Conservation (phyloP, 768 basidiomycete genomes). For the Boletus rufocinnamomeus region DNA sequence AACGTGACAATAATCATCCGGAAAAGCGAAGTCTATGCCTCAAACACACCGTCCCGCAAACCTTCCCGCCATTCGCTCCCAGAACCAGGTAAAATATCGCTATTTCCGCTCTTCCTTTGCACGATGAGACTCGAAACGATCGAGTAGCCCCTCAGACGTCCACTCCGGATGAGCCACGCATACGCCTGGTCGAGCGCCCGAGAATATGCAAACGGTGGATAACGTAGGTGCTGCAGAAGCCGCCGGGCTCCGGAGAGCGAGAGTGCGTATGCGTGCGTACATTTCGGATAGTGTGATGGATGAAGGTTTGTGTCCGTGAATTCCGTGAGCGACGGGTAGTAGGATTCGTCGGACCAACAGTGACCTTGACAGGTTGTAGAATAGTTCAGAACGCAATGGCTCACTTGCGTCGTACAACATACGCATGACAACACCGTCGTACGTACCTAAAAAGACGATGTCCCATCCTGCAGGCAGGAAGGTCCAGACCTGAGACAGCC, state of each 20-base stretch:
- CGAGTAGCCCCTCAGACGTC: slow-evolving; percentile 59
- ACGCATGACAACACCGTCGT: neutral
- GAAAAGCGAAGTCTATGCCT: neutral
- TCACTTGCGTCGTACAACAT: neutral
- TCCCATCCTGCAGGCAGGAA: slow-evolving; percentile 67
- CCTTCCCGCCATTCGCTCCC: slow-evolving; percentile 60
- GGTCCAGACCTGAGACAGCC: slow-evolving; percentile 48
- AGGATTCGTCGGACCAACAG: slow-evolving; percentile 75
- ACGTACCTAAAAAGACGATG: slow-evolving; percentile 67
- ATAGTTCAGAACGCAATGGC: slow-evolving; percentile 4
- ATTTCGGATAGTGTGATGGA: slow-evolving; percentile 62
- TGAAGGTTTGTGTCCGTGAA: slow-evolving; percentile 41
- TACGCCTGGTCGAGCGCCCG: slow-evolving; percentile 76
- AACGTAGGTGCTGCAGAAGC: slow-evolving; percentile 57
- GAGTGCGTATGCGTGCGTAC: slow-evolving; percentile 73
- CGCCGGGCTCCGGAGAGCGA: slow-evolving; percentile 60
- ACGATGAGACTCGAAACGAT: slow-evolving; percentile 67
- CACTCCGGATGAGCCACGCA: slow-evolving; percentile 62
- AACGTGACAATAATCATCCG: neutral
- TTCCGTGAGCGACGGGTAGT: slow-evolving; percentile 40
- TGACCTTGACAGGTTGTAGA: slow-evolving; percentile 50
- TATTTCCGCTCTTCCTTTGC: slow-evolving; percentile 58
- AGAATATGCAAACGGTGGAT: slow-evolving; percentile 74
- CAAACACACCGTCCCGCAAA: slow-evolving; percentile 51
- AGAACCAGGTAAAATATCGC: slow-evolving; percentile 52